Evolutionary conservation across 2,329 filamentous ascomycete species (phyloP), one percentile per base, ranked within the genome.

Genomic region (Diplodia sapinea): DNA sequence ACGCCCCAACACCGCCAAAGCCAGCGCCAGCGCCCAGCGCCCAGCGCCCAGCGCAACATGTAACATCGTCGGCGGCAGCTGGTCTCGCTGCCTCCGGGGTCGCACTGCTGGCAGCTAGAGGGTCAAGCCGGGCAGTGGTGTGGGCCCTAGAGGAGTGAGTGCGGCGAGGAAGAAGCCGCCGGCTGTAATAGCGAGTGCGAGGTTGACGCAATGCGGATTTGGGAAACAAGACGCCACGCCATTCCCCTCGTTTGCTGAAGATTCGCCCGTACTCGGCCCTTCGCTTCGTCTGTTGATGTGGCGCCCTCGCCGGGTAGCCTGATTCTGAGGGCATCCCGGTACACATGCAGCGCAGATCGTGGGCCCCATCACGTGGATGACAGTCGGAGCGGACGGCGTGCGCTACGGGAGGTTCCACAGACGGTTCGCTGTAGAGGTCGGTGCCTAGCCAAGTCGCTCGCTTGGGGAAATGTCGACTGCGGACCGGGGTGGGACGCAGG

Each of bases 321-420:
- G 6, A 33, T 33, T 8, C 6, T 33, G 6, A 33, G 6, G 31
- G 31, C 31, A 33, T 33, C 31, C 31, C 31, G 31, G 31, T 33
- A 33, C 31, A 33, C 36, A 29, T 9, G 54, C 5, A 7, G 11
- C n/a, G 54, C 54, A 15, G 12, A n/a, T 20, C 33, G 31, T 50
- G 43, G 49, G 26, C 26, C 20, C 23, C 56, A 43, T 33, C 31
- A 33, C 31, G 31, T 33, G 31, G 31, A 26, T 26, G 26, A 26
- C 26, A 33, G 31, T 33, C 57, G 57, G 57, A 33, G 43, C 12
- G 54, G 54, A 40, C n/a, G 15, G 54, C n/a, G 33, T 23, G 54
- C 31, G 38, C 55, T 23, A 50, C 40, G 57, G 57, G 43, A 62
- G 33, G 40, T 62, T 38, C 59, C 59, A 63, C 59, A 13, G 26